Base-by-base conservation (phyloP, 331 rosid species). In the Erythrophleum ivorense region DNA sequence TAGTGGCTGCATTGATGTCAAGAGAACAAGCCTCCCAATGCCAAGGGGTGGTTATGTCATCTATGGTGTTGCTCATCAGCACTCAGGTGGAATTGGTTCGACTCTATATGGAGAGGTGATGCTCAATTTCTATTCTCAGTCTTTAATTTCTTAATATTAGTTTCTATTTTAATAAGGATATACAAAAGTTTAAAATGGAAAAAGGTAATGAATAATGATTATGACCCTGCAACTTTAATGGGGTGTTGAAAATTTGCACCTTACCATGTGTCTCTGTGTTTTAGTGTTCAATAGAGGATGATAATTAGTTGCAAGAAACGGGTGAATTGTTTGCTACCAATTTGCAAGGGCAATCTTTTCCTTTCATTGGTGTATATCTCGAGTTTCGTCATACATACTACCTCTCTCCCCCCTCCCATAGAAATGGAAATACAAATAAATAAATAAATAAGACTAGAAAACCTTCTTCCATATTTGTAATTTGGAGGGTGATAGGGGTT, bases 41-140 rank as follows among this genome's bases (percentile, higher is more conserved):
- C 60, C 18, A 52, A 66, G 8, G 2, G 89, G 89, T 34, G 87
- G 87, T 2, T 86, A 72, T 76, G 85, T 86, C 29, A 53, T 86
- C 53, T 86, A 83, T 77, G 89, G 81, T 67, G 79, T 59, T 73
- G 85, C 81, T 67, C 89, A 86, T 80, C 87, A 83, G 57, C 89
- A 86, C 80, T 10, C 83, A 16, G 87, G 85, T 6, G 89, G 81
- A 63, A 13, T 4, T 59, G 87, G 87, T 59, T 73, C 87, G 5
- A 77, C 76, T 34, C 48, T 86, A 0, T 86, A 86, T 77, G 89
- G 87, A 80, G 72, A 86, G 85, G 89, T 86, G 54, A 64, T 70
- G 21, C 50, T 57, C 29, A 34, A 19, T 18, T 59, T 34, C 33
- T 58, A 50, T 3, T 43, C 0, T 1, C 7, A 24, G 73, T 72